Conservation (phyloP, 805 yeast genomes). For the Grigorovia jiainica region DNA sequence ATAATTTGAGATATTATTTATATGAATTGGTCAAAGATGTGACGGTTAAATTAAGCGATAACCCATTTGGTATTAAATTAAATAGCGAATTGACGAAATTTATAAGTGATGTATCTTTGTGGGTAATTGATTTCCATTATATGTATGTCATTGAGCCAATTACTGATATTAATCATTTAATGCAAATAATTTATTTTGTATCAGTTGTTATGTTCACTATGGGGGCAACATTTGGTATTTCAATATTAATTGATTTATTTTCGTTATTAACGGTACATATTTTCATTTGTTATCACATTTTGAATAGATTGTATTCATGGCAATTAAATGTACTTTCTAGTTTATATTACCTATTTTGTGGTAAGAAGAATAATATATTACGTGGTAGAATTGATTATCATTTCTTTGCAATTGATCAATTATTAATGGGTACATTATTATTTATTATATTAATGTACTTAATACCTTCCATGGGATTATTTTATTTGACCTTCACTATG, state of each 20-base stretch:
- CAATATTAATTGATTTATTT: conserved; percentile 55
- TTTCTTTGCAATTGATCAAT: conserved; percentile 76
- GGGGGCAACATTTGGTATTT: conserved; percentile 65
- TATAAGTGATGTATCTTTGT: conserved; percentile 74
- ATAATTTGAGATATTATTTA: conserved; percentile 11
- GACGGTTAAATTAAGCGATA: conserved; percentile 68
- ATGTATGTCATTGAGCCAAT: conserved; percentile 16
- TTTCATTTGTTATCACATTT: conserved; percentile 65
- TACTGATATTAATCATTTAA: conserved; percentile 18
- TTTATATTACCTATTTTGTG: conserved; percentile 75
- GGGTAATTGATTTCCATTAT: conserved; percentile 73
- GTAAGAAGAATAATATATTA: conserved; percentile 76
- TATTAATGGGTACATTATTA: conserved; percentile 77
- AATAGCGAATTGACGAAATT: conserved; percentile 80
- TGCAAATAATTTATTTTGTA: conserved; percentile 25
- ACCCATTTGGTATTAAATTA: conserved; percentile 90
- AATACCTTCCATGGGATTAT: conserved; percentile 80
- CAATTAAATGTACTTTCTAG: conserved; percentile 62
- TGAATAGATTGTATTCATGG: conserved; percentile 70
- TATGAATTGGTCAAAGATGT: conserved; percentile 38
- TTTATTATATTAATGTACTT: conserved; percentile 73
- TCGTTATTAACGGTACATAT: conserved; percentile 61
- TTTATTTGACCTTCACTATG: conserved; percentile 63
- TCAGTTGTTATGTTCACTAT: conserved; percentile 35
- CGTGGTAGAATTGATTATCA: conserved; percentile 81